These are phyloP conservation scores for Neurospora tetrasperma DNA, from an alignment of 495 filamentous ascomycete genomes.

Conservation along the genomic window DNA sequence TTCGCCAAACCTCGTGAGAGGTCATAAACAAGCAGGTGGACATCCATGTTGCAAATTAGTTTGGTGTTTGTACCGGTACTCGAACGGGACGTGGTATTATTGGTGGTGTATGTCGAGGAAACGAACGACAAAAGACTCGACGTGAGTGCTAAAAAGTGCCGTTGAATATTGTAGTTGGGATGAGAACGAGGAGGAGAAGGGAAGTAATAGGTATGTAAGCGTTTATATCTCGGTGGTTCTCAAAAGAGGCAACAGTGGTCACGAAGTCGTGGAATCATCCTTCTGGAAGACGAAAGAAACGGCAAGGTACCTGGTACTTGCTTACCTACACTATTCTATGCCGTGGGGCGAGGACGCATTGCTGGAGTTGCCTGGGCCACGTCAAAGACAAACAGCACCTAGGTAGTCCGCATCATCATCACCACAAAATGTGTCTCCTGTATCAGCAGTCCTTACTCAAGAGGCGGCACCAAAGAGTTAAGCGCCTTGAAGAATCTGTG, in stretches of 20 bases:
- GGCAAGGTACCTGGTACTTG: not conserved
- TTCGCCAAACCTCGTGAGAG: slow-evolving; percentile 60
- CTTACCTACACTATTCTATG: not conserved
- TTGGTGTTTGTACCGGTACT: not conserved
- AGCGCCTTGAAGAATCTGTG: not conserved
- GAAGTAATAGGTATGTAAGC: not conserved
- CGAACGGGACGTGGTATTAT: not conserved
- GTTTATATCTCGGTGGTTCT: not conserved
- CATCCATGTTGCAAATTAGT: slow-evolving; percentile 52
- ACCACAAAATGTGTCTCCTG: not conserved
- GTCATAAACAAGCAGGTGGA: slow-evolving; percentile 89
- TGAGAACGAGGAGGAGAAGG: not conserved
- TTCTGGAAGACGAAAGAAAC: slow-evolving; percentile 14
- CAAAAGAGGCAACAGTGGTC: slow-evolving; percentile 13
- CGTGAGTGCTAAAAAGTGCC: not conserved
- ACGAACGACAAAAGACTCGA: not conserved
- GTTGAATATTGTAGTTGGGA: not conserved
- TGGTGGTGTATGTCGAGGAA: not conserved
- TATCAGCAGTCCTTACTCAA: not conserved
- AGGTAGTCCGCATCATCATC: not conserved
- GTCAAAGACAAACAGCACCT: not conserved
- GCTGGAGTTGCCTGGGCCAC: not conserved
- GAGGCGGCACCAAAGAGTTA: not conserved
- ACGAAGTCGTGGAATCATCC: slow-evolving; percentile 5
- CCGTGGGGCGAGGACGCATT: not conserved